phyloP scores from a whole-genome alignment of 768 basidiomycete species.

The Leccinum subtestaceum region DNA sequence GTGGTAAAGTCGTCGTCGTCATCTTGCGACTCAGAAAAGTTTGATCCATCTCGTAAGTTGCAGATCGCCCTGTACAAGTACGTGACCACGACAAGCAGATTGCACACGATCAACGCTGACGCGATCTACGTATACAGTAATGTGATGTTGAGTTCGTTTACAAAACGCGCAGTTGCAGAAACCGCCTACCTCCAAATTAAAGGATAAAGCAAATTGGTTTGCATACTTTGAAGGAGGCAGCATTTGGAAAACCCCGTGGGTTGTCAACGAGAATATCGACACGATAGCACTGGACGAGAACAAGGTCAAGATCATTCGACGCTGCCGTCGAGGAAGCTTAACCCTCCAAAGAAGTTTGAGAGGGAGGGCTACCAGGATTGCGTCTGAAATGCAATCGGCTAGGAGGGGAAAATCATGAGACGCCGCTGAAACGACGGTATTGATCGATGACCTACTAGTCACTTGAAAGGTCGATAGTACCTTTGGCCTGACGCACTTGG shows the following conservation, averaged over 20 bases:
- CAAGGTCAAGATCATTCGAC: conserved; percentile 16
- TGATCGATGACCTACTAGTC: neutral
- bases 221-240: neutral
- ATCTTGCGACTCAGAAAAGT: neutral
- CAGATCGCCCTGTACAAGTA: conserved; percentile 9
- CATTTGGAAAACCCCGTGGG: neutral
- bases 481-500: neutral
- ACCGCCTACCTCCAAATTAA: neutral
- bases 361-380: neutral
- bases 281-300: conserved; percentile 12
- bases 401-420: neutral
- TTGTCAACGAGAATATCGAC: conserved; percentile 1
- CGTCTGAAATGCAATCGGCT: neutral
- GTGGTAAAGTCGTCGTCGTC: conserved; percentile 16
- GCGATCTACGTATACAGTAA: neutral
- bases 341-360: conserved; percentile 14
- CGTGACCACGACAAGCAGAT: conserved; percentile 16
- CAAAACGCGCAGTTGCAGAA: neutral
- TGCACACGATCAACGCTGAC: conserved; percentile 9
- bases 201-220: neutral
- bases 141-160: neutral
- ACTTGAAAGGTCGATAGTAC: neutral
- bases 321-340: conserved; percentile 13
- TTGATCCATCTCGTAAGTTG: neutral
- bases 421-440: neutral